Evolutionary conservation across 768 basidiomycete genomes (phyloP), one percentile per base, ranked within the genome.

Genomic region (Podaxis sp.): DNA sequence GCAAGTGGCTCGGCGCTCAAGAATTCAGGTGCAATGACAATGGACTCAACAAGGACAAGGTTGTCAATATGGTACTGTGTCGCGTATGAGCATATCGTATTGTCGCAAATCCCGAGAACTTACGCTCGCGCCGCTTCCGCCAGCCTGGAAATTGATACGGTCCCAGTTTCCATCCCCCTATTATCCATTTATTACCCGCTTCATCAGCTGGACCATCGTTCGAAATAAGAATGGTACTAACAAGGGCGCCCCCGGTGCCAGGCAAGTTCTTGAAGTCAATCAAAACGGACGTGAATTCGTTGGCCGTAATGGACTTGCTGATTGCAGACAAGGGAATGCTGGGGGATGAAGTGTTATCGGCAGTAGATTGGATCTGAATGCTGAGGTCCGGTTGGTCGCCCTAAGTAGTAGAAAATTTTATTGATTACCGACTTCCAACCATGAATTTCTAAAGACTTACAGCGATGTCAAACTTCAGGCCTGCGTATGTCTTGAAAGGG

Each of bases 1-100:
- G 74, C 75, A 10, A 85, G 63, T 0, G 84, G 84, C 64, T 84
- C 84, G 0, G 83, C 84, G 60, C 80, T 80, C 65, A 85, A 72
- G 66, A 85, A 79, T 62, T 80, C 67, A 3, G 84, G 84, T 2
- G 73, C 66, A 33, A 85, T 71, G 54, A 79, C 69, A 62, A 85
- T 82, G 40, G 70, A 67, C 78, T 82, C 72, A 37, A 83, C 73
- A 55, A 85, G 74, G 7, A 78, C 71, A 46, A 84, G 73, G 67
- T 85, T 84, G 68, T 82, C 82, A 36, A 85, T 72, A 64, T 82
- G 78, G 67, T 83, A 85, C 77, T 78, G 60, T 28, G 20, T 20
- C 20, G 15, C 26, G 26, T 46, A 48, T 24, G 13, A 13, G 53
- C 37, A 41, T 30, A 46, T 20, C 4, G 24, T 13, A n/a, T 7